Base-by-base conservation (phyloP, 23 red algal genomes). In the Gracilariopsis chorda region DNA sequence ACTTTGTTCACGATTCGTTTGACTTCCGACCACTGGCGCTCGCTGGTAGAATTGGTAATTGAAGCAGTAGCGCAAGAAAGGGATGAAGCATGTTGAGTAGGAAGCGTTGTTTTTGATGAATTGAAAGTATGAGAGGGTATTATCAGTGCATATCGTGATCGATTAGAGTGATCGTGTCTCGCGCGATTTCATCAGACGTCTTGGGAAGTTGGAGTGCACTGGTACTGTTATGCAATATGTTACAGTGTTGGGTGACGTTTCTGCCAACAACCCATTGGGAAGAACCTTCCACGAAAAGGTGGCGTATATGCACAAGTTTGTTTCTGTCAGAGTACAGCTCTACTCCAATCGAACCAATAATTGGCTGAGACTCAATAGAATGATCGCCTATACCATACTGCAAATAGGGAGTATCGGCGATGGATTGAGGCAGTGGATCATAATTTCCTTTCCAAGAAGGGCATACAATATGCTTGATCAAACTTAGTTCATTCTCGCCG, bases 1-100 rank as follows among this genome's bases (percentile, higher is more conserved):
- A 70, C 82, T 51, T 86, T 86, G 41, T 68, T 25, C 0, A 86
- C 62, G 39, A 86, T 86, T 25, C 44, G 33, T 36, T 86, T 68
- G 1, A 43, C 7, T 39, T 86, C 61, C 7, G 0, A 12, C 37
- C 43, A 86, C 13, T 20, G 57, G 5, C 48, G 35, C 14, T 59
- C 24, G 20, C 12, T 42, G 10, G 11, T 13, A 45, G 20, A 19
- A 5, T 16, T 7, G 6, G 0, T 24, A 8, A 27, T 11, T 29
- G 19, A 14, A 27, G 78, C 78, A 24, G 53, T 61, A 17, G 78
- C 78, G 48, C 78, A 82, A 41, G 60, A 61, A 7, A 82, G 19
- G 32, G 9, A 12, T 13, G 51, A 19, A 9, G 12, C 19, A 4
- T 21, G 13, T 29, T 10, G 24, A 7, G 28, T 11, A 0, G 21